Evolutionary conservation across 1,284 basidiomycete species (phyloP).

Genomic region (Moesziomyces antarcticus): DNA sequence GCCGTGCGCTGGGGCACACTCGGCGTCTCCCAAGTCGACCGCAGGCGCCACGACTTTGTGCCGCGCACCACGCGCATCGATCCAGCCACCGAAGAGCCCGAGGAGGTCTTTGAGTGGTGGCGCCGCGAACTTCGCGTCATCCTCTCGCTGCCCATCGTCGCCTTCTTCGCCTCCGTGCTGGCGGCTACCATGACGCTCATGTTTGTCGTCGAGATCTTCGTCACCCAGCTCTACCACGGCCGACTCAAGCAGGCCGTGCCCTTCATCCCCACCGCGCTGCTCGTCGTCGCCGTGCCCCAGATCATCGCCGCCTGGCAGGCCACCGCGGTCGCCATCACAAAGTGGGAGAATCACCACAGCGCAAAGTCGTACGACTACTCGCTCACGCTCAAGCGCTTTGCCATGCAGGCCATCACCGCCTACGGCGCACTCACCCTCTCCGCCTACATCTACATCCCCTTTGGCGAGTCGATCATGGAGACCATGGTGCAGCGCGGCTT

Average conservation of each 20-base stretch:
- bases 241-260: slow-evolving; percentile 79
- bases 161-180: slow-evolving; percentile 79
- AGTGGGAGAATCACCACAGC: slow-evolving; percentile 80
- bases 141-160: slow-evolving; percentile 81
- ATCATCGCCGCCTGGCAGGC: slow-evolving; percentile 82
- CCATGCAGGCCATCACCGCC: slow-evolving; percentile 85
- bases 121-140: slow-evolving; percentile 75
- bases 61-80: slow-evolving; percentile 48
- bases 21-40: slow-evolving; percentile 50
- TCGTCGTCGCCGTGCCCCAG: slow-evolving; percentile 83
- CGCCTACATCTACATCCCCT: slow-evolving; percentile 67
- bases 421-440: slow-evolving; percentile 72
- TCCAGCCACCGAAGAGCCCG: slow-evolving; percentile 58
- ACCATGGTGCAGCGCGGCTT: slow-evolving; percentile 58
- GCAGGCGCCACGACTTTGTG: slow-evolving; percentile 53
- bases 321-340: slow-evolving; percentile 78
- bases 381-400: slow-evolving; percentile 90
- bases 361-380: slow-evolving; percentile 80
- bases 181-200: slow-evolving; percentile 70
- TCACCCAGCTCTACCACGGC: slow-evolving; percentile 74
- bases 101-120: slow-evolving; percentile 68
- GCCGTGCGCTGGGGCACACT: slow-evolving; percentile 65
- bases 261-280: slow-evolving; percentile 85
- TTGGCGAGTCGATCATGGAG: slow-evolving; percentile 64
- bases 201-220: slow-evolving; percentile 68